phyloP scores from a whole-genome alignment of 2,329 filamentous ascomycete genomes.

The Alternaria triticina region DNA sequence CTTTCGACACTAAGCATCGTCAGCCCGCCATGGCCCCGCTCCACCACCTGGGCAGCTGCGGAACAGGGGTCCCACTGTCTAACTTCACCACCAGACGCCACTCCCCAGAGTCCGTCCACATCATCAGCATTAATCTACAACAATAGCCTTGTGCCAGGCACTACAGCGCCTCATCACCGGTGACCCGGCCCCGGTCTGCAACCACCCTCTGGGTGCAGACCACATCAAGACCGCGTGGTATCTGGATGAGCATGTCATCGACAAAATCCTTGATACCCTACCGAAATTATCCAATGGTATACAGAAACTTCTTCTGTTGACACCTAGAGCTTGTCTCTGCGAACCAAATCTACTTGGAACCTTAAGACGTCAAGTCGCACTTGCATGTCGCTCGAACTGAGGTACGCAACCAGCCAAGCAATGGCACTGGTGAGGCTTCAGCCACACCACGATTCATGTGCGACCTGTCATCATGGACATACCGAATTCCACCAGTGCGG shows the following conservation, averaged over 20 bases:
- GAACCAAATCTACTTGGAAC: background rate
- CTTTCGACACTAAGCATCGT: constrained; percentile 2
- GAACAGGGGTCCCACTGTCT: background rate
- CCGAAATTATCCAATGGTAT: background rate
- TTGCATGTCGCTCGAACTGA: background rate
- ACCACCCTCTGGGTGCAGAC: constrained; percentile 12
- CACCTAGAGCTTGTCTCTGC: too few relatives aligned
- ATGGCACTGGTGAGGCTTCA: constrained; percentile 27
- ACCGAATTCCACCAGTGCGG: constrained; percentile 14
- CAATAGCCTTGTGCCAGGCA: constrained; percentile 3
- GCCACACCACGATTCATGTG: constrained; percentile 27
- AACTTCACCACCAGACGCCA: constrained; percentile 19
- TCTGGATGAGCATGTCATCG: background rate
- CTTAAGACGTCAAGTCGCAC: background rate
- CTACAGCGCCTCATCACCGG: constrained; percentile 7
- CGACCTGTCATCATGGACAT: constrained; percentile 16
- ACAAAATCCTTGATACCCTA: background rate
- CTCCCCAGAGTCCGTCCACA: constrained; percentile 18
- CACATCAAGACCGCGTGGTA: constrained; percentile 1
- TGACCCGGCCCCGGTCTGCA: constrained; percentile 13
- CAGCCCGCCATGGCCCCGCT: constrained; percentile 6
- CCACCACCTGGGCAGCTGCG: background rate
- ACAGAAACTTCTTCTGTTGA: background rate
- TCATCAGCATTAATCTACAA: constrained; percentile 10
- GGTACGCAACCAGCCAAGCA: constrained; percentile 29